Conservation (phyloP, 805 yeast species). For the Ogataea sp. region DNA sequence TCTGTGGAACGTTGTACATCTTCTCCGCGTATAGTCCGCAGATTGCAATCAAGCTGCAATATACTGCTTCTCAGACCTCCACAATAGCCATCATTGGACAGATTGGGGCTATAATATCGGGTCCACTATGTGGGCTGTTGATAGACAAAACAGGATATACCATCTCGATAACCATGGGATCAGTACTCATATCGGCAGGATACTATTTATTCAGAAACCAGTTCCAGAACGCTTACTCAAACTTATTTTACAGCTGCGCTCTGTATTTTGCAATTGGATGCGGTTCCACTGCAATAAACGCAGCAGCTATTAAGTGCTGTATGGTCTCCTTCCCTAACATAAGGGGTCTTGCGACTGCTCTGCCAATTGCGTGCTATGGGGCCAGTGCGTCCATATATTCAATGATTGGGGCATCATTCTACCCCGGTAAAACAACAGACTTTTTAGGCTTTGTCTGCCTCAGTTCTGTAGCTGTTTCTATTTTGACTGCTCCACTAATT, state of each 20-base stretch:
- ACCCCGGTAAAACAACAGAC: slow-evolving; percentile 49
- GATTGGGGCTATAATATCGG: slow-evolving; percentile 53
- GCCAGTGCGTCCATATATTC: slow-evolving; percentile 65
- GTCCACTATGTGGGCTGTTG: slow-evolving; percentile 59
- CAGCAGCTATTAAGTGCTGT: slow-evolving; percentile 64
- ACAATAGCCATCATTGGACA: slow-evolving; percentile 61
- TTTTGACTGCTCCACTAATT: slow-evolving; percentile 40
- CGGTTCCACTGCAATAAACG: slow-evolving; percentile 61
- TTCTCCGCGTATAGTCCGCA: slow-evolving; percentile 78
- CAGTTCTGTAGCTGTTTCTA: slow-evolving; percentile 32
- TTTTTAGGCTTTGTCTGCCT: slow-evolving; percentile 40
- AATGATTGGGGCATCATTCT: slow-evolving; percentile 40
- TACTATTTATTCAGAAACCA: slow-evolving; percentile 48
- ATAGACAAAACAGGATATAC: slow-evolving; percentile 60
- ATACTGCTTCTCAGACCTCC: slow-evolving; percentile 57
- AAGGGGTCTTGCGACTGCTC: slow-evolving; percentile 67
- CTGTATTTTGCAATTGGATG: slow-evolving; percentile 51
- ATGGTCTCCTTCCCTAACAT: slow-evolving; percentile 60
- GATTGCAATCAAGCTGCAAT: slow-evolving; percentile 46
- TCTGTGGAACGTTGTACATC: slow-evolving; percentile 68
- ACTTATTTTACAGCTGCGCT: slow-evolving; percentile 32
- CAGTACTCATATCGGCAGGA: slow-evolving; percentile 40
- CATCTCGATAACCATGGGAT: slow-evolving; percentile 42
- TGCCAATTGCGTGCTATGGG: slow-evolving; percentile 71
- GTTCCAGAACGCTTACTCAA: slow-evolving; percentile 31